These are phyloP conservation scores for Telopea speciosissima DNA, from an alignment of 177 flowering plant genomes.

Conservation along the genomic window DNA sequence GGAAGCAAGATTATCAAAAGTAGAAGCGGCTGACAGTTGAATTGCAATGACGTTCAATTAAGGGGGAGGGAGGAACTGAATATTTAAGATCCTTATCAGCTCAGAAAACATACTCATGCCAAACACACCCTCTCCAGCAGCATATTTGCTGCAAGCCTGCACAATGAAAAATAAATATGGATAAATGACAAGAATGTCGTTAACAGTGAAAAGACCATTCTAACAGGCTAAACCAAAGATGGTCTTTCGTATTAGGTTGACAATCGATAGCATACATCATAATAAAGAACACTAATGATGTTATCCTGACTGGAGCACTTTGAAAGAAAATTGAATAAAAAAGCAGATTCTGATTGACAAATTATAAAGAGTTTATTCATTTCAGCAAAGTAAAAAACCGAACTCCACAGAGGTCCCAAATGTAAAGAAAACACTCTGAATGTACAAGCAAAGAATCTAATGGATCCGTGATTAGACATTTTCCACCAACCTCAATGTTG, in stretches of 20 bases:
- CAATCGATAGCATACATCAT: background rate
- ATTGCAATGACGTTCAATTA: background rate
- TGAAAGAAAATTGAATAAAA: background rate
- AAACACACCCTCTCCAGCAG: constrained; percentile 52
- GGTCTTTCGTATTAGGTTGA: background rate
- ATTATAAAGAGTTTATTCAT: background rate
- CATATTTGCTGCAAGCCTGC: constrained; percentile 74
- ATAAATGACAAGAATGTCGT: background rate
- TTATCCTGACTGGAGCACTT: background rate
- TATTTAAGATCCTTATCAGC: background rate
- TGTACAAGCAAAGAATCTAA: background rate
- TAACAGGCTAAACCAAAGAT: background rate
- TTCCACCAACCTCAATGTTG: constrained; percentile 70
- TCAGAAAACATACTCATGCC: constrained; percentile 42
- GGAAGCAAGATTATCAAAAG: no score
- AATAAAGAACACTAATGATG: background rate
- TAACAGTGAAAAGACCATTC: background rate
- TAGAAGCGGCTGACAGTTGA: background rate
- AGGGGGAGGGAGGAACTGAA: background rate
- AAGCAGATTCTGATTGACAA: background rate
- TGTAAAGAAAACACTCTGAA: background rate
- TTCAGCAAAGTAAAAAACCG: background rate
- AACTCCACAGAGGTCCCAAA: background rate
- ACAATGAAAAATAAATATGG: constrained; percentile 4
- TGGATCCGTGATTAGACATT: background rate